A percentile compares a stretch with the other conserved stretches of the same genome.
Evolutionary conservation across 768 basidiomycete species (phyloP).

Genomic region (Calocera cornea): DNA sequence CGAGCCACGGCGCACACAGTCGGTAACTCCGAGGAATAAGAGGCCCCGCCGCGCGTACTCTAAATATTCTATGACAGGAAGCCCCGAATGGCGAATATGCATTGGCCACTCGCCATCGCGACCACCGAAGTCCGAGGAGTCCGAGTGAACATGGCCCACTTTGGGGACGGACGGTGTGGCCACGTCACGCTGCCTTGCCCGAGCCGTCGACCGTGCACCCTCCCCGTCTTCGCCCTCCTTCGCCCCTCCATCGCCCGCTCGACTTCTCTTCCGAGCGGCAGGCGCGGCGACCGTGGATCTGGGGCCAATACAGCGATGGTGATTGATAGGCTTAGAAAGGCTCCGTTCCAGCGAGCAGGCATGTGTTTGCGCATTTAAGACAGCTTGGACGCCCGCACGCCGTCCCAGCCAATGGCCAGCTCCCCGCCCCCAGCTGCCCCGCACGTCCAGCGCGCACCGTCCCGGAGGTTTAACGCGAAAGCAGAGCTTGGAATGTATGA

Average conservation of each 20-base stretch:
- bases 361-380: constrained; percentile 3
- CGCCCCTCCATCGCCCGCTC: background rate
- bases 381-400: background rate
- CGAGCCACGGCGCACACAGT: background rate
- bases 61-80: background rate
- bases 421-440: background rate
- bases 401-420: background rate
- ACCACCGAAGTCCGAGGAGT: background rate
- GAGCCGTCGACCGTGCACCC: background rate
- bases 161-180: background rate
- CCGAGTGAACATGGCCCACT: background rate
- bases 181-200: background rate
- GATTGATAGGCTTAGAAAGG: background rate
- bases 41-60: constrained; percentile 1
- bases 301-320: background rate
- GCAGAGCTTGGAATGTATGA: background rate
- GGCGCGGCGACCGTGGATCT: constrained; percentile 4
- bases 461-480: background rate
- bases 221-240: background rate
- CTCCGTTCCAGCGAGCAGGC: background rate
- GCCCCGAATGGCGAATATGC: background rate
- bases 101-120: background rate
- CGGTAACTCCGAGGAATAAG: constrained; percentile 5
- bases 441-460: background rate
- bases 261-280: background rate